Conservation (phyloP, 768 basidiomycete genomes). For the Lactifluus volemus region DNA sequence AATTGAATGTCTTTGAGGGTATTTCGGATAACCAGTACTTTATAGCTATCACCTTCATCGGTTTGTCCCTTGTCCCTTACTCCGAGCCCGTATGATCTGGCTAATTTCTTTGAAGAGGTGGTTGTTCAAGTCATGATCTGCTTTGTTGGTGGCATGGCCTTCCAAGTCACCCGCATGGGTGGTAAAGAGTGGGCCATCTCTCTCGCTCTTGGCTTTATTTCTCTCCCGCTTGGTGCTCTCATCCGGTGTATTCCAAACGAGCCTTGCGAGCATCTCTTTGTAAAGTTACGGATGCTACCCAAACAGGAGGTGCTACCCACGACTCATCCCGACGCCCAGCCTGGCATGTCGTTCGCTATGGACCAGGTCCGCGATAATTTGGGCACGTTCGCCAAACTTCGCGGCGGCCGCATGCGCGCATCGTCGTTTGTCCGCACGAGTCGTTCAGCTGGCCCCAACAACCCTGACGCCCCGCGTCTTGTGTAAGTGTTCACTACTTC, state of each 20-base stretch:
- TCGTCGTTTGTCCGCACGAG: slow-evolving; percentile 83
- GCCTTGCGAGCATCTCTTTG: slow-evolving; percentile 61
- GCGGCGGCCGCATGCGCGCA: slow-evolving; percentile 81
- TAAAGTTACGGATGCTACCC: slow-evolving; percentile 48
- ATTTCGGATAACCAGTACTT: slow-evolving; percentile 77
- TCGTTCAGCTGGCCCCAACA: slow-evolving; percentile 47
- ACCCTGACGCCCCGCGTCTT: slow-evolving; percentile 36
- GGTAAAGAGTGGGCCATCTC: slow-evolving; percentile 93
- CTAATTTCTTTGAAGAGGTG: slow-evolving; percentile 48
- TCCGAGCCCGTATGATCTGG: not conserved
- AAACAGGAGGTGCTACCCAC: slow-evolving; percentile 61
- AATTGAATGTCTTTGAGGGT: slow-evolving; percentile 85
- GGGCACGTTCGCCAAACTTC: slow-evolving; percentile 67
- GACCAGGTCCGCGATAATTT: slow-evolving; percentile 82
- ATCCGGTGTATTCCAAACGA: slow-evolving; percentile 75
- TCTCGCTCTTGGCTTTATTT: slow-evolving; percentile 74
- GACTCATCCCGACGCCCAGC: slow-evolving; percentile 44
- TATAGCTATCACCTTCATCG: slow-evolving; percentile 73
- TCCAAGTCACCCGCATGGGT: slow-evolving; percentile 71
- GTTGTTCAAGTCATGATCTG: slow-evolving; percentile 82
- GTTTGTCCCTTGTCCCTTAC: slow-evolving; percentile 34
- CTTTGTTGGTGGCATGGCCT: slow-evolving; percentile 85
- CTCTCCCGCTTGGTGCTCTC: slow-evolving; percentile 80
- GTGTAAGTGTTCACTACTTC: slow-evolving; percentile 34
- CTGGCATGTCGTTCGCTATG: slow-evolving; percentile 73